Conservation (phyloP, 73 alveolate genomes). For the Paramecium octaurelia region DNA sequence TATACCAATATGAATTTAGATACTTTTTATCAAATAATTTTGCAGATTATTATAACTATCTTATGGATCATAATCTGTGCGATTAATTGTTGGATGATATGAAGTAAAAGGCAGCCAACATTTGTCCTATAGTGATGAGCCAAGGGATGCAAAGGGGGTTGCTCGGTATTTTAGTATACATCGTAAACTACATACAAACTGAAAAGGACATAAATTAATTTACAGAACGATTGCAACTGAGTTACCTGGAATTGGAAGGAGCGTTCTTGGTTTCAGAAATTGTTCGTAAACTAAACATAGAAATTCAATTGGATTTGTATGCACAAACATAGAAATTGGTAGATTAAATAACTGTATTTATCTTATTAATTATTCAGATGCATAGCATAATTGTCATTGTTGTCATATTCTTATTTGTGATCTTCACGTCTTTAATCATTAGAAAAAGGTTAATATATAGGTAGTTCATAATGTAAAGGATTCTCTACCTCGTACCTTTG, state of each 20-base stretch:
- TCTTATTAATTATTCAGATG: neutral
- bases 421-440: neutral
- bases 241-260: conserved; percentile 9
- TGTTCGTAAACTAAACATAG: neutral
- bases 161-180: neutral
- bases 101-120: neutral
- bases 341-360: conserved; percentile 16
- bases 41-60: neutral
- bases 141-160: neutral
- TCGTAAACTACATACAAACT: neutral
- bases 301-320: neutral
- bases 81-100: neutral
- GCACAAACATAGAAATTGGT: neutral
- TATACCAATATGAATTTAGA: neutral
- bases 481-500: neutral
- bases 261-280: neutral
- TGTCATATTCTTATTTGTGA: neutral
- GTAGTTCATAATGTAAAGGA: neutral
- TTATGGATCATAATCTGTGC: neutral
- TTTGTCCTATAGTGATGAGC: neutral
- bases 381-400: neutral
- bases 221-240: neutral
- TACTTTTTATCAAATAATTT: neutral
- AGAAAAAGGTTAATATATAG: neutral
- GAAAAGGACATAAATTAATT: conserved; percentile 4